Percentiles rank a stretch among this genome's conserved stretches.
These are phyloP conservation scores for Hyaloscypha variabilis DNA, from an alignment of 495 filamentous ascomycete species.

Conservation along the genomic window DNA sequence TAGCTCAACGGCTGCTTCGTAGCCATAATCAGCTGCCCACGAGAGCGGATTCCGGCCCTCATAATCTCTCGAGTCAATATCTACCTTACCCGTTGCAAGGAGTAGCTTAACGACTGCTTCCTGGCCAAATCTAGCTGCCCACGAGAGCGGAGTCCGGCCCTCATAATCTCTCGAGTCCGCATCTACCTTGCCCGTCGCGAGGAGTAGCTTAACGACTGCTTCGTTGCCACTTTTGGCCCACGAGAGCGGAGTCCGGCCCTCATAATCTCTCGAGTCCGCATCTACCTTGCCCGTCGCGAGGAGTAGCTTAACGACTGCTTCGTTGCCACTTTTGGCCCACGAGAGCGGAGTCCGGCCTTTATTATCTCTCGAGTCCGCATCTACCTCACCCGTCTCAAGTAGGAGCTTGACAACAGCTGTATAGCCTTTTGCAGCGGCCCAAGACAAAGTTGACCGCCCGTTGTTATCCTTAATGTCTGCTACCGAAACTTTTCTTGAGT, in stretches of 20 bases:
- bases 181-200: constrained; percentile 27
- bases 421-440: constrained; percentile 32
- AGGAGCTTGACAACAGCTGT: constrained; percentile 30
- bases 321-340: constrained; percentile 30
- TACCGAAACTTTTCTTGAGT: neutral
- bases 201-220: constrained; percentile 28
- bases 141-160: constrained; percentile 31
- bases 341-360: constrained; percentile 31
- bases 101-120: constrained; percentile 30
- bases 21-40: constrained; percentile 29
- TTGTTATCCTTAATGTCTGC: neutral
- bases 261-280: neutral
- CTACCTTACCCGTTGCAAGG: constrained; percentile 25
- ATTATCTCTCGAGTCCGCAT: constrained; percentile 2
- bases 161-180: neutral
- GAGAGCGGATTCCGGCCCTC: constrained; percentile 31
- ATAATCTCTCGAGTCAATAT: neutral
- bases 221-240: constrained; percentile 28
- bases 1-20: constrained; percentile 27
- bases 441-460: constrained; percentile 30
- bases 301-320: constrained; percentile 29
- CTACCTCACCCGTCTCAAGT: constrained; percentile 26
- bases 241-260: constrained; percentile 31
- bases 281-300: constrained; percentile 26
- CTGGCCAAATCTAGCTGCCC: constrained; percentile 31